Evolutionary conservation across 2,329 filamentous ascomycete species (phyloP).

Genomic region (Fusarium humuli): DNA sequence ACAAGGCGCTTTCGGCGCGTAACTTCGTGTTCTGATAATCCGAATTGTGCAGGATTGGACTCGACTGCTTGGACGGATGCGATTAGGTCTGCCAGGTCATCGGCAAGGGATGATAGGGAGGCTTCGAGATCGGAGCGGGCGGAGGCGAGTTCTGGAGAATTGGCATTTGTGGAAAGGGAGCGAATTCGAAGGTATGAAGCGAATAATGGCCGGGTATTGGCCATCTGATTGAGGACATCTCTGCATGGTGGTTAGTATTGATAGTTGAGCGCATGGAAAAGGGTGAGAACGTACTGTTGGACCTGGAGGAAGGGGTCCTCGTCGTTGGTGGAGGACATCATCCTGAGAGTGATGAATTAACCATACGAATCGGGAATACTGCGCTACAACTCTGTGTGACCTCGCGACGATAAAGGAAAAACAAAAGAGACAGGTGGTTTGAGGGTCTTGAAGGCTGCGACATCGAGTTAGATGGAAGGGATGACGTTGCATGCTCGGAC

Average conservation of each 20-base stretch:
- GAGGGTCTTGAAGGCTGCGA: conserved; percentile 36
- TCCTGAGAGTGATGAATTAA: conserved; percentile 52
- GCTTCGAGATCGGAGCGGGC: conserved; percentile 76
- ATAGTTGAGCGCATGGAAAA: background rate
- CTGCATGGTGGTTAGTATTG: conserved; percentile 59
- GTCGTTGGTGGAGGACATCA: conserved; percentile 76
- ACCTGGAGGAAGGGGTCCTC: conserved; percentile 79
- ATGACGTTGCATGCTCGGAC: conserved; percentile 49
- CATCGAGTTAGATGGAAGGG: conserved; percentile 36
- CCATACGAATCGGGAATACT: conserved; percentile 39
- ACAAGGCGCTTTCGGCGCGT: conserved; percentile 83
- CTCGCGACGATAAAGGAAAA: background rate
- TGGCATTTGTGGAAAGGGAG: conserved; percentile 77
- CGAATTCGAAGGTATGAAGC: conserved; percentile 96
- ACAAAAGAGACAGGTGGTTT: conserved; percentile 17
- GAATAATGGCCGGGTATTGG: conserved; percentile 86
- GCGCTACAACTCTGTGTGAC: background rate
- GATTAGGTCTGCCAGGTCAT: conserved; percentile 89
- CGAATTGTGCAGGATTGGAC: conserved; percentile 86
- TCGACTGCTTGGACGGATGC: conserved; percentile 90
- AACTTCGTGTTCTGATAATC: conserved; percentile 85
- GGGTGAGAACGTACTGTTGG: conserved; percentile 66
- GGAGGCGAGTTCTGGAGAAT: conserved; percentile 85
- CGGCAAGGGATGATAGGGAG: conserved; percentile 75
- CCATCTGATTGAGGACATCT: conserved; percentile 87